Conservation (phyloP, 352 stramenopile species). For the Peronosclerospora sorghi region DNA sequence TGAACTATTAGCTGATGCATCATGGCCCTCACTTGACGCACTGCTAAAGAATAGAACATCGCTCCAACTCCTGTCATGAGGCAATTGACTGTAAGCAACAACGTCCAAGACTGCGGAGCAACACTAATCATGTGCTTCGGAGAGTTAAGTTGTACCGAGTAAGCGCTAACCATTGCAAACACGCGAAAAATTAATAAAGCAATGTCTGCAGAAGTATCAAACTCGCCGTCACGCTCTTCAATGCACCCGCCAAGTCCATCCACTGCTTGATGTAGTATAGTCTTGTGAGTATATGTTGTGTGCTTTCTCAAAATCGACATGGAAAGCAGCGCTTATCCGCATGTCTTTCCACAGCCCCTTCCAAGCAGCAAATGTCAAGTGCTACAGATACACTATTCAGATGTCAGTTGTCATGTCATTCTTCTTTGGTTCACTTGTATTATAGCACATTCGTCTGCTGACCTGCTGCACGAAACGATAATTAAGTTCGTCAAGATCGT, state of each 20-base stretch:
- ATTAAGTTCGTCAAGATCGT: conserved; percentile 30
- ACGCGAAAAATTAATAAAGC: conserved; percentile 27
- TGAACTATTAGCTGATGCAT: conserved; percentile 29
- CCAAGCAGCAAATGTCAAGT: conserved; percentile 27
- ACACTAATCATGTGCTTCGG: conserved; percentile 60
- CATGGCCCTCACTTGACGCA: conserved; percentile 34
- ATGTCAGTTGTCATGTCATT: background rate
- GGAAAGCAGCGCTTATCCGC: conserved; percentile 46
- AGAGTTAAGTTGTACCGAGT: conserved; percentile 38
- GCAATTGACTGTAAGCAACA: conserved; percentile 28
- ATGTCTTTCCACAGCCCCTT: conserved; percentile 37
- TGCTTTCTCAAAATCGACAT: conserved; percentile 75
- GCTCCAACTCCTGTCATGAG: conserved; percentile 15
- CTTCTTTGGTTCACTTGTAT: no score
- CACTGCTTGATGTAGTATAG: conserved; percentile 41
- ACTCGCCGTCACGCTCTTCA: conserved; percentile 15
- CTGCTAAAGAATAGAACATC: conserved; percentile 13
- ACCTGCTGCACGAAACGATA: conserved; percentile 25
- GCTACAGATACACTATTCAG: conserved; percentile 6
- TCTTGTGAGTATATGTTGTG: conserved; percentile 37
- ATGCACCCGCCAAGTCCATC: conserved; percentile 34
- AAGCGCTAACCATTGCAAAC: conserved; percentile 57
- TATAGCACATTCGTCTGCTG: no score
- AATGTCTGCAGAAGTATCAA: conserved; percentile 7
- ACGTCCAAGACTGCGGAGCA: conserved; percentile 29